Base-by-base conservation (phyloP, 331 rosid species). In the Erythrophleum ivorense region DNA sequence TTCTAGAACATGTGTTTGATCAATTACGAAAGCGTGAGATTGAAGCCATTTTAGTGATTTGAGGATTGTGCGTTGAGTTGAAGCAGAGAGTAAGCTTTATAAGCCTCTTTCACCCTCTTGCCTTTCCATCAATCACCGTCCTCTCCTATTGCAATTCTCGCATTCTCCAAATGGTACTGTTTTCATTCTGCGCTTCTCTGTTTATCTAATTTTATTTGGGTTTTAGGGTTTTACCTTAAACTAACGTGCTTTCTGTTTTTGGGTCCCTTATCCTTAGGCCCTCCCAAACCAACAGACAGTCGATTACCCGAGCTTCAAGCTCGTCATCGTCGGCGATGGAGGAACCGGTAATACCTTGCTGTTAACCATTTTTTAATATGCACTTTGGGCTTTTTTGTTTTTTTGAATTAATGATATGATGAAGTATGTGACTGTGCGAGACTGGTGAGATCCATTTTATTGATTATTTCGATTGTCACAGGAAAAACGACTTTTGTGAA, bases 401-500 rank as follows among this genome's bases (percentile, higher is more conserved):
- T 0, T 3, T 13, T 52, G 19, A 52, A 13, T 52, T 52, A 16
- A 5, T 3, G 58, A 13, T 15, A 0, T 52, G 3, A 14, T 52
- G 19, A 13, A 1, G n/a, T 52, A 52, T 52, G 58, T 48, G 2
- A 9, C 52, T 48, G 52, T 48, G 1, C 9, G 9, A 14, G 52
- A 48, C 52, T 9, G 15, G 52, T 48, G 14, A 48, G 19, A 13
- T 52, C 19, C 0, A 52, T 13, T 52, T 52, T 13, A 52, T 16
- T 52, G 6, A 52, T 13, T 16, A 0, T 49, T 16, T 52, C 7
- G 19, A 52, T 5, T 29, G 68, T 3, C 60, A 55, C 87, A 89
- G 95, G 95, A 65, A 91, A 91, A 58, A 91, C 95, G 6, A 91
- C 93, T 64, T 91, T 91, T 60, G 95, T 91, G 48, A 91, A 91